A percentile compares a stretch with the other conserved stretches of the same genome.
Conservation (phyloP, 2,329 filamentous ascomycete genomes). For the Coniochaeta sp. region DNA sequence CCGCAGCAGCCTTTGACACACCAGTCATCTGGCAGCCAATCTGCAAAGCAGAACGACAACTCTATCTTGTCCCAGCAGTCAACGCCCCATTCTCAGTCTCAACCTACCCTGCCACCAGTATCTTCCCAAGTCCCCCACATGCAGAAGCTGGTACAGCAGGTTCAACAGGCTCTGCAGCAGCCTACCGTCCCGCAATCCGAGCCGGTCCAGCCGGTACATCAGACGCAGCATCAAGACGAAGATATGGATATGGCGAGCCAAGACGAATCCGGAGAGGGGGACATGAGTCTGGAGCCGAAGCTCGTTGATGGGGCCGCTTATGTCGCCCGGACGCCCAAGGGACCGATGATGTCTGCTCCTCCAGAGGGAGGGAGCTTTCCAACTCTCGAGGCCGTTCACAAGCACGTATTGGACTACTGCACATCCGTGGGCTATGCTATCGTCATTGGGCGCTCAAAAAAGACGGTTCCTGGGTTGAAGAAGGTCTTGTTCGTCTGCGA, state of each 20-base stretch:
- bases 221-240: constrained; percentile 33
- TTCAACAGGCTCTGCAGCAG: constrained; percentile 28
- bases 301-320: constrained; percentile 42
- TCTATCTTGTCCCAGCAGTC: constrained; percentile 35
- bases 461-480: constrained; percentile 59
- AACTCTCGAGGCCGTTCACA: constrained; percentile 57
- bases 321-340: constrained; percentile 47
- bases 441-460: constrained; percentile 61
- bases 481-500: constrained; percentile 64
- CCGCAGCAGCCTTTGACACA: constrained; percentile 10
- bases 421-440: constrained; percentile 62
- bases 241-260: constrained; percentile 47
- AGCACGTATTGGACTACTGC: constrained; percentile 57
- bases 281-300: constrained; percentile 37
- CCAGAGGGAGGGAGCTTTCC: constrained; percentile 58
- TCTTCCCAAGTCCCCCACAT: constrained; percentile 24
- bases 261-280: constrained; percentile 36
- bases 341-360: constrained; percentile 53
- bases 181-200: constrained; percentile 13
- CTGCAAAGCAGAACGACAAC: constrained; percentile 30
- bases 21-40: constrained; percentile 29
- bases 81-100: constrained; percentile 22
- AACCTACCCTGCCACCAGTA: constrained; percentile 18
- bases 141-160: constrained; percentile 21
- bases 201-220: constrained; percentile 20